Base-by-base conservation (phyloP, 768 basidiomycete genomes). In the Auricularia sp. region DNA sequence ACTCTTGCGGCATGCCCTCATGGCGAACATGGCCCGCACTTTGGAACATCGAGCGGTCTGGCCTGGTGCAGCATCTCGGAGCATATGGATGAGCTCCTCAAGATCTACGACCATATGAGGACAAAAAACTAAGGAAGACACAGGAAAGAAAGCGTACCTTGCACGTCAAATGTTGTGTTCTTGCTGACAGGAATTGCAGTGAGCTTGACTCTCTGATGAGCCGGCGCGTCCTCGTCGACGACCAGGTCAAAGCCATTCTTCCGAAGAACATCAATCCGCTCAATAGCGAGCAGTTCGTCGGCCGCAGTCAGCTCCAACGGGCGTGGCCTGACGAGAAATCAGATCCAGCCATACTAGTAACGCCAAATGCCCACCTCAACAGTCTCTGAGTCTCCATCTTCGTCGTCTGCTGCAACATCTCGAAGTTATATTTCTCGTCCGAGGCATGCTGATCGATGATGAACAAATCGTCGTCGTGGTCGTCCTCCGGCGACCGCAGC, bases 371-470 rank as follows among this genome's bases (percentile, higher is more conserved):
- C 64, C 68, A 95, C 95, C 82, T 81, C 72, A 96, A 84, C 3
- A 98, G 78, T 66, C 78, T 85, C 70, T 98, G 96, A 2, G 90
- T 91, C 68, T 90, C 83, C 64, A 99, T 94, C 62, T 81, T 83
- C 11, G 95, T 98, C n/a, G 87, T 93, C 68, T 84, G 81, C 74
- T 98, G 96, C 64, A 98, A 76, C 1, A 84, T 90, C 79, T 98
- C 97, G 72, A 98, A 98, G 72, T 98, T 98, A 76, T 91, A 98
- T 77, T 98, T 98, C 75, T 98, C 97, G 74, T 99, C 97, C 4
- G 92, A 87, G 3, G 96, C 96, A 74, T 98, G 96, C 72, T 98
- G 96, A 70, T 98, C 96, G 18, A 98, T 83, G 67, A 99, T 93
- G 76, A 98, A 98, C 51, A 99, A 77, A 70, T 99, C 96, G 71